Evolutionary conservation across 176 grass and related monocot species (phyloP).

Genomic region (Carex parvula): DNA sequence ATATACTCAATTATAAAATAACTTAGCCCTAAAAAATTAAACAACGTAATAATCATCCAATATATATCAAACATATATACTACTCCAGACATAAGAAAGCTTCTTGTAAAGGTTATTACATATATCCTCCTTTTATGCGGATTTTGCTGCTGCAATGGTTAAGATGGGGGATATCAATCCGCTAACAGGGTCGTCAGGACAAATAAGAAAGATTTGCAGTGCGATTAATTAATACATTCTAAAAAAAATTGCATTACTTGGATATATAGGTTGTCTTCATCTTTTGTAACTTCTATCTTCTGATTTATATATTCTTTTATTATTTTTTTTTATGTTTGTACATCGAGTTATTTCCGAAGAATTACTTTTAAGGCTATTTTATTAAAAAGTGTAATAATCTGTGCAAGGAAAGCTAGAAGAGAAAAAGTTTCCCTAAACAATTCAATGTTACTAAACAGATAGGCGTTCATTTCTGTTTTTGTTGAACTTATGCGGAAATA

Average conservation of each 20-base stretch:
- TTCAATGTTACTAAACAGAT: no score
- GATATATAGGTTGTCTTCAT: background rate
- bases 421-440: background rate
- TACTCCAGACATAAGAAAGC: no score
- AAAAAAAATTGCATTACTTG: background rate
- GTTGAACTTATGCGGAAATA: no score
- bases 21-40: no score
- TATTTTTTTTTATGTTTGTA: background rate
- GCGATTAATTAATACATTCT: constrained; percentile 22
- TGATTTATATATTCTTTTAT: background rate
- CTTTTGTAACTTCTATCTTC: background rate
- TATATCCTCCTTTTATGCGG: constrained; percentile 26
- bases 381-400: no score
- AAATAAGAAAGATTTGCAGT: constrained; percentile 43
- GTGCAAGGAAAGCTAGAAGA: background rate
- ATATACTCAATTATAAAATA: no score
- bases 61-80: no score
- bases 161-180: constrained; percentile 44
- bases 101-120: constrained; percentile 49
- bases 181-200: constrained; percentile 14
- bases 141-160: constrained; percentile 49
- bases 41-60: no score
- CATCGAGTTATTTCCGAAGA: background rate
- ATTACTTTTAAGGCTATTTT: background rate
- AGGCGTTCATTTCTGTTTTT: no score